These are phyloP conservation scores for Acer negundo DNA, from an alignment of 345 rosid species.

Conservation along the genomic window DNA sequence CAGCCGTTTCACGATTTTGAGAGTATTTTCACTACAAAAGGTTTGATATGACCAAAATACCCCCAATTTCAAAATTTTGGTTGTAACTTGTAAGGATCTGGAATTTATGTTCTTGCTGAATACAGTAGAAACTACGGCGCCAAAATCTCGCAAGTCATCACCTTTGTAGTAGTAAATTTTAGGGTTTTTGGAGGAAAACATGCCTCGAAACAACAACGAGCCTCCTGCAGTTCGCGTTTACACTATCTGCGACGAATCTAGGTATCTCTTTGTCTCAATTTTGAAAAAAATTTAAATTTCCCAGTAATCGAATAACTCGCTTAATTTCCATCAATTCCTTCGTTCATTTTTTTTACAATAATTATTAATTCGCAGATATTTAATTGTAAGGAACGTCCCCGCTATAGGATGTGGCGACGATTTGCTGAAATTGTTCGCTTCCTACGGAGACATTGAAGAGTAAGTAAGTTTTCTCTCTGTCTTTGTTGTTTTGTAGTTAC, in stretches of 20 bases:
- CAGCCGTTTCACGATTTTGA: not conserved
- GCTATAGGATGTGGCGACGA: slow-evolving; percentile 95
- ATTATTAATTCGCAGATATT: slow-evolving; percentile 43
- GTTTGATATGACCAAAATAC: not conserved
- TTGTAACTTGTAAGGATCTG: too few species aligned
- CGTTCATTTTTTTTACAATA: not conserved
- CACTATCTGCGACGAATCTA: slow-evolving; percentile 89
- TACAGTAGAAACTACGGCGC: not conserved
- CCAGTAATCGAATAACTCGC: not conserved
- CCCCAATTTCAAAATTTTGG: not conserved
- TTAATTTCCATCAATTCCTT: not conserved
- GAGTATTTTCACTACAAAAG: not conserved
- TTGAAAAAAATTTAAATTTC: not conserved
- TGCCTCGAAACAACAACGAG: slow-evolving; percentile 70
- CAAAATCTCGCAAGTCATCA: not conserved
- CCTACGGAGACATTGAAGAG: slow-evolving; percentile 91
- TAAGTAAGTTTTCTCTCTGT: slow-evolving; percentile 27
- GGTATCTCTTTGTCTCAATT: slow-evolving; percentile 26
- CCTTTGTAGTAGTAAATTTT: not conserved
- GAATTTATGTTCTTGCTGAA: not conserved
- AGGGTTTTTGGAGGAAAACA: slow-evolving; percentile 27
- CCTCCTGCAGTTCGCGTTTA: slow-evolving; percentile 74
- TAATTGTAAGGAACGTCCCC: slow-evolving; percentile 85
- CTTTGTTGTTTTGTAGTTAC: not conserved
- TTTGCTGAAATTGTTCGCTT: slow-evolving; percentile 61